These are phyloP conservation scores for Canna indica DNA, from an alignment of 176 grass and related monocot genomes.

Conservation along the genomic window DNA sequence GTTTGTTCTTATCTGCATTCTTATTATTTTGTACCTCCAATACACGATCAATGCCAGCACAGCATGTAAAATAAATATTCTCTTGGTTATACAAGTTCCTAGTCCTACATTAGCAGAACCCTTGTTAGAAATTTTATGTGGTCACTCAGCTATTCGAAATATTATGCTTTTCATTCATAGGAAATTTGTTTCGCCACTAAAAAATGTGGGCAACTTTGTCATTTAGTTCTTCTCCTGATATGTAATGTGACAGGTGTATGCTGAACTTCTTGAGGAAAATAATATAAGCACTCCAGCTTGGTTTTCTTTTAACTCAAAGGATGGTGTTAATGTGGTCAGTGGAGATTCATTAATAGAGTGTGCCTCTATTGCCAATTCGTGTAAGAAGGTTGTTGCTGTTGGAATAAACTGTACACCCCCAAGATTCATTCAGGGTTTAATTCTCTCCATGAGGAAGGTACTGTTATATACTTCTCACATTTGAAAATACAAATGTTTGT, in stretches of 20 bases:
- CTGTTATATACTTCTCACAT: neutral
- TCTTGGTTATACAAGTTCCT: no score
- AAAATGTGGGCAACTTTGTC: neutral
- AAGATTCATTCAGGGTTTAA: conserved; percentile 79
- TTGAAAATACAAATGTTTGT: neutral
- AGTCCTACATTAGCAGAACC: no score
- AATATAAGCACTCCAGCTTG: conserved; percentile 71
- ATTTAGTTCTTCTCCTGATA: neutral
- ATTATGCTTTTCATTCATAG: no score
- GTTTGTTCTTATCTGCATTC: no score
- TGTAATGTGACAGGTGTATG: conserved; percentile 51
- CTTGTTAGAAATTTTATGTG: no score
- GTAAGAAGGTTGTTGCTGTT: conserved; percentile 53
- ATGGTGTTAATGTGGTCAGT: conserved; percentile 69
- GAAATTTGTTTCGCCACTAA: no score
- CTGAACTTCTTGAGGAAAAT: conserved; percentile 72
- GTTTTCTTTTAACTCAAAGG: conserved; percentile 96
- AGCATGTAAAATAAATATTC: no score
- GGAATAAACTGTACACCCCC: conserved; percentile 97
- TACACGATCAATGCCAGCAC: no score
- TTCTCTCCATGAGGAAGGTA: conserved; percentile 72
- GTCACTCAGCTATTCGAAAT: no score
- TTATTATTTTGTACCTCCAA: no score
- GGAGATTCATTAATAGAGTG: conserved; percentile 78
- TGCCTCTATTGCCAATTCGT: conserved; percentile 57